Conservation (phyloP, 371 early-diverging fungal species). For the Actinomortierella ambigua region DNA sequence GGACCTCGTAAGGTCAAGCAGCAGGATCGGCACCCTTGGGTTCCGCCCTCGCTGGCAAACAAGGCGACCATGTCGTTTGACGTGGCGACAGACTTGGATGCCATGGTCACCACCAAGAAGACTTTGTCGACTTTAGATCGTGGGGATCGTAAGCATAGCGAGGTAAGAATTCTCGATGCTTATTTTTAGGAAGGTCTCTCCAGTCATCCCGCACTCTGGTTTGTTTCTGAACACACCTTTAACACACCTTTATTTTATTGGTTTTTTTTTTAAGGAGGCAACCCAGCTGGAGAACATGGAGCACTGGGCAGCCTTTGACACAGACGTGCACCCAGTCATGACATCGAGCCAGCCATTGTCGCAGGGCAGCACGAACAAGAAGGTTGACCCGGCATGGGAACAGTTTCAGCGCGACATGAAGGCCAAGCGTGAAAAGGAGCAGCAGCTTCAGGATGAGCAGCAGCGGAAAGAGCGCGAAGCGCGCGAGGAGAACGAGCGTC, state of each 20-base stretch:
- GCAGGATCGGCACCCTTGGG: too few species aligned
- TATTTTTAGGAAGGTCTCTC: too few species aligned
- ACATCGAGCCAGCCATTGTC: neutral
- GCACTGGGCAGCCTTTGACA: neutral
- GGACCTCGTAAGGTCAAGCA: too few species aligned
- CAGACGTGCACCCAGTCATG: neutral
- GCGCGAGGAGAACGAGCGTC: conserved; percentile 36
- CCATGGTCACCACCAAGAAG: conserved; percentile 1
- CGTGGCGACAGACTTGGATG: conserved; percentile 32
- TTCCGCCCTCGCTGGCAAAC: too few species aligned
- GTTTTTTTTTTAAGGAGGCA: neutral
- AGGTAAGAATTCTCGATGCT: too few species aligned
- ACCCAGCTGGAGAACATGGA: conserved; percentile 4
- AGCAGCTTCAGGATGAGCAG: neutral
- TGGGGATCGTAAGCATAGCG: too few species aligned
- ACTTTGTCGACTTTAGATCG: neutral
- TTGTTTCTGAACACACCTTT: too few species aligned
- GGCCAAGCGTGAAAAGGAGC: neutral
- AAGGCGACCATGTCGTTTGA: conserved; percentile 40
- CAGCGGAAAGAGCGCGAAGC: conserved; percentile 1
- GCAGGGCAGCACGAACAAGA: neutral
- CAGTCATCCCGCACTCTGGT: too few species aligned
- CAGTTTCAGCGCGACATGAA: conserved; percentile 1
- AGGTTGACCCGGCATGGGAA: conserved; percentile 2
- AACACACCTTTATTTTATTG: neutral